phyloP scores from a whole-genome alignment of 78 protist species.

The Tieghemostelium lacteum region DNA sequence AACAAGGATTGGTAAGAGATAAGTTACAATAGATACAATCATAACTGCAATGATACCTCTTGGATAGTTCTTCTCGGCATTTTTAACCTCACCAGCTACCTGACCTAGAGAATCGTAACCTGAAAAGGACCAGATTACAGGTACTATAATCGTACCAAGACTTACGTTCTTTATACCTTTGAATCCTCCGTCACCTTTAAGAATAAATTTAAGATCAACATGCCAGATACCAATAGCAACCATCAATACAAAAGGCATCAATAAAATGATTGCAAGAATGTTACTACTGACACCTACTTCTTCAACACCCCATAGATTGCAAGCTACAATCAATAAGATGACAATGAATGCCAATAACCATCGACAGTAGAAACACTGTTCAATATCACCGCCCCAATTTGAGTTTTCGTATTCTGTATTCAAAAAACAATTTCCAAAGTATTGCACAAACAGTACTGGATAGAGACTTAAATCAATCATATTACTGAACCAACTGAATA shows the following conservation, averaged over 20 bases:
- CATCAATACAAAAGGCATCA: constrained; percentile 51
- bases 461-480: constrained; percentile 44
- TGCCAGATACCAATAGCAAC: constrained; percentile 55
- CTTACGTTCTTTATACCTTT: neutral
- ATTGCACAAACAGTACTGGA: constrained; percentile 51
- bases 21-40: constrained; percentile 27
- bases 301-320: constrained; percentile 72
- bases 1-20: constrained; percentile 43
- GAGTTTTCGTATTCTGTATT: constrained; percentile 12
- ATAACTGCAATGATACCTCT: constrained; percentile 39
- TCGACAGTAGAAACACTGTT: neutral
- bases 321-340: constrained; percentile 5
- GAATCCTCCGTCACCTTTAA: constrained; percentile 39
- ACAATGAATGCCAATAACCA: constrained; percentile 24
- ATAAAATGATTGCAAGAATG: constrained; percentile 12
- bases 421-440: constrained; percentile 8
- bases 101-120: constrained; percentile 65
- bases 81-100: constrained; percentile 63
- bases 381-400: constrained; percentile 56
- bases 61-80: constrained; percentile 58
- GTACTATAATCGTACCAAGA: constrained; percentile 16
- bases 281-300: constrained; percentile 52
- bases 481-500: constrained; percentile 30
- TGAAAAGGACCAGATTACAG: constrained; percentile 31
- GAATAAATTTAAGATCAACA: constrained; percentile 1